Base-by-base conservation (phyloP, 257 asterid species). In the Eucommia ulmoides region DNA sequence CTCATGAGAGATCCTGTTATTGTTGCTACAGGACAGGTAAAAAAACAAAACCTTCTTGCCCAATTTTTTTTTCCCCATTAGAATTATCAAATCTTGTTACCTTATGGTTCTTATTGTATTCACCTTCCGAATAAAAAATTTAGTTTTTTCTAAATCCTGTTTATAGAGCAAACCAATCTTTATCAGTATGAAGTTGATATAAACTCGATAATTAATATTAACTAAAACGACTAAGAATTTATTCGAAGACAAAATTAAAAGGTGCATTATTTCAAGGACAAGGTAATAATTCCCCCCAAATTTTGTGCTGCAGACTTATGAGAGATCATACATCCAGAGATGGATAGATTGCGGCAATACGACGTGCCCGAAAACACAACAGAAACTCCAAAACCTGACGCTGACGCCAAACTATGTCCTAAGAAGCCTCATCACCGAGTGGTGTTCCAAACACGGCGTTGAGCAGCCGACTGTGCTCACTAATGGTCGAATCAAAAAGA, bases 301-400 rank as follows among this genome's bases (percentile, higher is more conserved):
- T 35, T n/a, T 29, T 20, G 25, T 47, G 23, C 59, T 61, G 50
- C 94, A 85, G 97, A 89, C 97, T 8, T 89, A 89, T 17, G 97
- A 89, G 72, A 76, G 97, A 72, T 85, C 84, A 16, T 82, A 74
- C 64, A 89, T 89, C 49, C 96, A 89, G 52, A 79, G 81, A 70
- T 89, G 97, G 97, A 78, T 89, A 48, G 96, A 85, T 51, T 68
- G 97, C 23, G 94, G 96, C 55, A 86, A 80, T 84, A 78, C 72
- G 5, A 80, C 96, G 17, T 89, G 97, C 71, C 97, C 97, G 2
- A 89, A 89, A 79, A 85, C 97, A 58, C 96, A 76, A 69, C 97
- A 78, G 69, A 83, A 78, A 67, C 94, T 89, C 49, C 73, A 60
- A 33, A 78, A 80, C 53, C 82, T 78, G 53, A 82, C 84, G n/a